Percentiles rank a stretch among this genome's conserved stretches.
Conservation (phyloP, 2,329 filamentous ascomycete species). For the Pestalotiopsis sp. region DNA sequence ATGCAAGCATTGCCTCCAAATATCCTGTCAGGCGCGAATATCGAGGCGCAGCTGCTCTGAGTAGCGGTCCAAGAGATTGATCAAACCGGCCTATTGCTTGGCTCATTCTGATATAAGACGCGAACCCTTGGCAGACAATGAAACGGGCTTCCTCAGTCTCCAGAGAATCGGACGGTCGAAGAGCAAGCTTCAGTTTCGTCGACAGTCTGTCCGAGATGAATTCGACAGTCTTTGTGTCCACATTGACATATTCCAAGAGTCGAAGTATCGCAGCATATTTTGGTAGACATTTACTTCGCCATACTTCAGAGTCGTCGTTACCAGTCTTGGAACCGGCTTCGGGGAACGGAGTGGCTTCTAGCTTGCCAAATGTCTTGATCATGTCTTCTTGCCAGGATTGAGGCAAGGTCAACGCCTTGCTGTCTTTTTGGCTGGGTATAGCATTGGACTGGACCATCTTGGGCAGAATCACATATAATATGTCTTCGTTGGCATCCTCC, state of each 20-base stretch:
- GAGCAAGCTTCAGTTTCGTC: conserved; percentile 66
- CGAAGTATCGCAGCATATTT: conserved; percentile 70
- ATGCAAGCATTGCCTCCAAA: conserved; percentile 63
- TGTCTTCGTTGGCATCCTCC: conserved; percentile 64
- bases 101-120: conserved; percentile 70
- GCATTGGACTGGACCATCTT: conserved; percentile 61
- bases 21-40: conserved; percentile 71
- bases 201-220: conserved; percentile 69
- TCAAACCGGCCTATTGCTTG: conserved; percentile 62
- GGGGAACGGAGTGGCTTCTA: conserved; percentile 67
- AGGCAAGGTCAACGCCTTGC: conserved; percentile 59
- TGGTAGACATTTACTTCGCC: conserved; percentile 65
- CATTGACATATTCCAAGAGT: conserved; percentile 62
- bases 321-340: conserved; percentile 56
- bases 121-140: conserved; percentile 75
- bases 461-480: conserved; percentile 70
- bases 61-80: conserved; percentile 61
- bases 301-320: conserved; percentile 63
- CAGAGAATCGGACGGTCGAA: conserved; percentile 62
- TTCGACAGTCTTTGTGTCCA: conserved; percentile 69
- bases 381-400: conserved; percentile 77
- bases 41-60: conserved; percentile 67
- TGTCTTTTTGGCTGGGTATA: conserved; percentile 55
- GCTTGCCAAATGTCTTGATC: conserved; percentile 66
- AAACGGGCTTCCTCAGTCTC: conserved; percentile 70